Percentiles rank a stretch among this genome's conserved stretches.
Conservation (phyloP, 2,329 filamentous ascomycete species). For the Gaeumannomyces tritici region DNA sequence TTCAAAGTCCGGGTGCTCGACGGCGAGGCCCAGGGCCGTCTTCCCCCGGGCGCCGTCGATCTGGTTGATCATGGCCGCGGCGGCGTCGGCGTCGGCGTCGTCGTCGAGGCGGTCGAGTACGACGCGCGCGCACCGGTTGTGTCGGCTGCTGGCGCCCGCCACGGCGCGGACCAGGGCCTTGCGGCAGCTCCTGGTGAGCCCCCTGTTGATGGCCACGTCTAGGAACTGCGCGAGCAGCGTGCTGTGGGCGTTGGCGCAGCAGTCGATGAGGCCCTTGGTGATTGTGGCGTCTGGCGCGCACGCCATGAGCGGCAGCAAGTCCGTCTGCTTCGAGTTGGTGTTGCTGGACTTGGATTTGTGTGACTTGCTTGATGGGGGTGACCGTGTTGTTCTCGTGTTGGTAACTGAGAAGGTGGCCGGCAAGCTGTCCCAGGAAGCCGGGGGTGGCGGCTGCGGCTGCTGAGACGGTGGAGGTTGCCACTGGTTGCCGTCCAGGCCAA, state of each 20-base stretch:
- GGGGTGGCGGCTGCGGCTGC: too few species aligned
- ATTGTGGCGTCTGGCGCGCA: neutral
- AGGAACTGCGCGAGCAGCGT: neutral
- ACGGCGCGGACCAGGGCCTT: neutral
- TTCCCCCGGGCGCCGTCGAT: neutral
- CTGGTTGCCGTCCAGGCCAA: too few species aligned
- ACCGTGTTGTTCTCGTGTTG: neutral
- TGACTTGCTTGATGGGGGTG: too few species aligned
- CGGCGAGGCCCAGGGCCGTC: slow-evolving; percentile 1
- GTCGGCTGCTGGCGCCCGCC: neutral
- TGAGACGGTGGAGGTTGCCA: neutral
- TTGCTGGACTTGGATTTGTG: neutral
- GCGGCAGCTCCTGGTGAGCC: neutral
- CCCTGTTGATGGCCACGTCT: neutral
- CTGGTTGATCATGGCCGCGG: neutral
- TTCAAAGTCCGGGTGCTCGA: neutral
- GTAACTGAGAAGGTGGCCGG: neutral
- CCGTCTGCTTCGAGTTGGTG: neutral
- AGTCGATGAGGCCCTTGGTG: neutral
- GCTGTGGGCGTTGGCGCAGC: neutral
- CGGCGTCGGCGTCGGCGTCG: too few species aligned
- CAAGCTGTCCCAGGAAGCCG: neutral
- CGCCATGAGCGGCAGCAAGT: neutral
- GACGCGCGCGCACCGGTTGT: neutral
- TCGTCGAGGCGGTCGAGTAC: neutral